Percentiles rank a stretch among this genome's conserved stretches.
These are phyloP conservation scores for Quercus phellos DNA, from an alignment of 331 rosid genomes.

Conservation along the genomic window DNA sequence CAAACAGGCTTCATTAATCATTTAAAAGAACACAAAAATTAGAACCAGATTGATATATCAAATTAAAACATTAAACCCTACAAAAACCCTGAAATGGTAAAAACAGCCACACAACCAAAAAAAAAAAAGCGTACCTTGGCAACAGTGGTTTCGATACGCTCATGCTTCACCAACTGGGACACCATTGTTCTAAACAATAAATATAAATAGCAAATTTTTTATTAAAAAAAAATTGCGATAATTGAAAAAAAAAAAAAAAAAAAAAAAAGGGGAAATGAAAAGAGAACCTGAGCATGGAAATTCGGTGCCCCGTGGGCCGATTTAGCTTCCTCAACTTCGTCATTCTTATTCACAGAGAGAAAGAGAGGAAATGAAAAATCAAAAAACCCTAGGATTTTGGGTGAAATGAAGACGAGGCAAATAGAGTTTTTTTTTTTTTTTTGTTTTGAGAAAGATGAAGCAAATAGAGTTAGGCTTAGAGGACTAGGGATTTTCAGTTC, in stretches of 20 bases:
- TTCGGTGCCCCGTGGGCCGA: conserved; percentile 71
- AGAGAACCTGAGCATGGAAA: conserved; percentile 83
- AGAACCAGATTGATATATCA: not conserved
- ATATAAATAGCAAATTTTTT: not conserved
- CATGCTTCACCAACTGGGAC: conserved; percentile 92
- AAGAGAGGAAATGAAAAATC: not conserved
- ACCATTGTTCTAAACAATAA: conserved; percentile 69
- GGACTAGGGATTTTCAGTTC: too few species aligned
- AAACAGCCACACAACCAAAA: not conserved
- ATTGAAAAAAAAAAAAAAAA: not conserved
- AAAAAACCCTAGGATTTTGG: conserved; percentile 12
- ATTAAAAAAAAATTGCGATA: not conserved
- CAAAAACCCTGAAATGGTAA: not conserved
- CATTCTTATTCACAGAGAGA: conserved; percentile 29
- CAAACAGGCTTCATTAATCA: not conserved
- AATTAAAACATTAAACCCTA: not conserved
- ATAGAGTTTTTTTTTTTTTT: too few species aligned
- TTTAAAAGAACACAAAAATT: not conserved
- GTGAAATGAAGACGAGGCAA: not conserved
- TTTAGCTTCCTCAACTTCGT: conserved; percentile 84
- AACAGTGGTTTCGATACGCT: conserved; percentile 95
- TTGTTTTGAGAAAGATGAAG: not conserved
- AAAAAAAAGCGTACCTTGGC: conserved; percentile 53
- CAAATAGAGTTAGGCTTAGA: too few species aligned
- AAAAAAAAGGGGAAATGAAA: not conserved